phyloP scores from a whole-genome alignment of 148 eudicot species.

The Amaranthus cruentus region DNA sequence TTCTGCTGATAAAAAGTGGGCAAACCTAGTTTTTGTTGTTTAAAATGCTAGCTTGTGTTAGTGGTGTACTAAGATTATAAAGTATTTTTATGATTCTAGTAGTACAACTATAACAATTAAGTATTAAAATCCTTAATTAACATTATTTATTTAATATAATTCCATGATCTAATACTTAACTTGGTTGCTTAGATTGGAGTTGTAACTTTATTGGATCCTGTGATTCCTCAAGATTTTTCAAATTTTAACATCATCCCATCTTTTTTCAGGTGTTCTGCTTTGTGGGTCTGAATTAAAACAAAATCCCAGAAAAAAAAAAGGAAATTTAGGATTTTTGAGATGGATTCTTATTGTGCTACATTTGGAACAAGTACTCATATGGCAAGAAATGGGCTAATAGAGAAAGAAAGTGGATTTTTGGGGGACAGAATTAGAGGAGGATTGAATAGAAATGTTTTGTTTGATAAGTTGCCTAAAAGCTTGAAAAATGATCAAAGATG shows the following conservation, averaged over 20 bases:
- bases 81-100: background rate
- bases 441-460: constrained; percentile 35
- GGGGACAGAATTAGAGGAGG: constrained; percentile 59
- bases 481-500: constrained; percentile 30
- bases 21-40: background rate
- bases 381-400: constrained; percentile 24
- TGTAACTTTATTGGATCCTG: constrained; percentile 15
- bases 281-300: constrained; percentile 5
- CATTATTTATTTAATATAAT: background rate
- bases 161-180: constrained; percentile 26
- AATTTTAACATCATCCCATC: background rate
- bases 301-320: background rate
- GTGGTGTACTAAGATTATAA: constrained; percentile 11
- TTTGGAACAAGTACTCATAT: constrained; percentile 45
- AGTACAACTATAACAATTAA: background rate
- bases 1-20: too few relatives aligned
- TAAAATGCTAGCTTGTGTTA: constrained; percentile 10
- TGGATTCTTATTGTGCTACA: constrained; percentile 67
- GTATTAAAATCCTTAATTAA: constrained; percentile 1
- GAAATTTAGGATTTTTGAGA: constrained; percentile 14
- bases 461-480: constrained; percentile 28
- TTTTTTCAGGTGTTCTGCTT: constrained; percentile 12
- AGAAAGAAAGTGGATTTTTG: constrained; percentile 41
- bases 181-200: constrained; percentile 21
- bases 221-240: constrained; percentile 11